phyloP scores from a whole-genome alignment of 495 filamentous ascomycete genomes.

The Schizothecium vesticola region DNA sequence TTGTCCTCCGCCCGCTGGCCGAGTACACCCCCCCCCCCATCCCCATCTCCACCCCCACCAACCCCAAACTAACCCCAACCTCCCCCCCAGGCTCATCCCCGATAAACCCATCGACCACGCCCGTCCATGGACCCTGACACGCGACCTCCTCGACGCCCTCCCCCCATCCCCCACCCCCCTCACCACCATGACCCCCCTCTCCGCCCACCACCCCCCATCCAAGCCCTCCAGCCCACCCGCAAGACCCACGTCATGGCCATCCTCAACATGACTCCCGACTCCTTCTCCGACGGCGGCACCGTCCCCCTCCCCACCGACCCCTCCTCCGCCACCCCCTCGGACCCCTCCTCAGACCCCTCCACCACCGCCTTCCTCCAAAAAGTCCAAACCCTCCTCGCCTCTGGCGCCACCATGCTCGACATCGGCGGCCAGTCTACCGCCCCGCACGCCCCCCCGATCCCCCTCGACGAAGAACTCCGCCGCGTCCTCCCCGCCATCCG shows the following conservation, averaged over 20 bases:
- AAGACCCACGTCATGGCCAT: conserved; percentile 86
- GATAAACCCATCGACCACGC: conserved; percentile 45
- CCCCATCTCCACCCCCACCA: background rate
- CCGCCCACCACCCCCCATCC: conserved; percentile 53
- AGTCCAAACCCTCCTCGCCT: conserved; percentile 51
- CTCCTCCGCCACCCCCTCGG: conserved; percentile 33
- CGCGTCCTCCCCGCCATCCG: conserved; percentile 74
- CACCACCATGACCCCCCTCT: conserved; percentile 66
- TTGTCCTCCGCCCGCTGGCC: conserved; percentile 83
- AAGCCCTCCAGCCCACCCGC: conserved; percentile 57
- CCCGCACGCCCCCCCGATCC: conserved; percentile 61
- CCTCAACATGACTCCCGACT: conserved; percentile 92
- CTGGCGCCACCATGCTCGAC: conserved; percentile 80
- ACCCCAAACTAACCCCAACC: background rate
- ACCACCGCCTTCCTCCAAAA: conserved; percentile 35
- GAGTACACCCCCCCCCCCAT: conserved; percentile 56
- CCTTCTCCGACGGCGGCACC: conserved; percentile 85
- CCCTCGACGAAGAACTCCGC: conserved; percentile 64
- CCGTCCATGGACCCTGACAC: conserved; percentile 46
- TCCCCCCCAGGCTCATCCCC: conserved; percentile 55
- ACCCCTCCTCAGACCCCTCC: background rate
- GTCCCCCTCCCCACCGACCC: background rate
- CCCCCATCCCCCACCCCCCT: conserved; percentile 46
- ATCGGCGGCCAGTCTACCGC: conserved; percentile 90
- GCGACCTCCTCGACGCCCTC: conserved; percentile 61